Evolutionary conservation across 331 rosid genomes (phyloP).

Genomic region (Cydonia oblonga): DNA sequence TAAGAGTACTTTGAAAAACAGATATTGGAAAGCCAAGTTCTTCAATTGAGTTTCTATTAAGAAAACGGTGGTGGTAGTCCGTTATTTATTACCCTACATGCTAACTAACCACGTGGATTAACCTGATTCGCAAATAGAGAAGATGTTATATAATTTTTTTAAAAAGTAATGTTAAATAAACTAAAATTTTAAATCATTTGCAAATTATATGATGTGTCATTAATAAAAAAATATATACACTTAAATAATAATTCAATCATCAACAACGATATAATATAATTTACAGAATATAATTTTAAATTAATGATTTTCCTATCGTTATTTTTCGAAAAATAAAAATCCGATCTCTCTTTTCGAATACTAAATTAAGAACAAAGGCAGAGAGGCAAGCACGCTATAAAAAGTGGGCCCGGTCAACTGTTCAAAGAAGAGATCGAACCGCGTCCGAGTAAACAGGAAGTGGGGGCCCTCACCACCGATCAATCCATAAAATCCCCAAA

Average conservation of each 20-base stretch:
- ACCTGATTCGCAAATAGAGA: not conserved
- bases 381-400: conserved; percentile 30
- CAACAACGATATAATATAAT: accelerated
- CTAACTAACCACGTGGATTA: not conserved
- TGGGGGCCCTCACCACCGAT: conserved; percentile 27
- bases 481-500: not conserved
- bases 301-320: too few species aligned
- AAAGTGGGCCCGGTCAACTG: conserved; percentile 29
- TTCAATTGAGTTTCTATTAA: too few species aligned
- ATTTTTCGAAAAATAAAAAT: too few species aligned
- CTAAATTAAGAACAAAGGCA: not conserved
- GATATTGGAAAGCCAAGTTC: too few species aligned
- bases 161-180: too few species aligned
- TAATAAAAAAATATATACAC: too few species aligned
- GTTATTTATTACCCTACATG: not conserved
- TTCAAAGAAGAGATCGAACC: conserved; percentile 17
- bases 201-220: too few species aligned
- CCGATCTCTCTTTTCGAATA: not conserved
- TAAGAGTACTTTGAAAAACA: not conserved
- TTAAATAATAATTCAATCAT: too few species aligned
- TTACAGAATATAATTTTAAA: too few species aligned
- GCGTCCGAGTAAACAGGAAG: conserved; percentile 46
- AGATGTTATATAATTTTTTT: not conserved
- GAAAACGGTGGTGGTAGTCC: not conserved
- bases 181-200: too few species aligned